These are phyloP conservation scores for Escallonia rubra DNA, from an alignment of 129 eudicot genomes.

Conservation along the genomic window DNA sequence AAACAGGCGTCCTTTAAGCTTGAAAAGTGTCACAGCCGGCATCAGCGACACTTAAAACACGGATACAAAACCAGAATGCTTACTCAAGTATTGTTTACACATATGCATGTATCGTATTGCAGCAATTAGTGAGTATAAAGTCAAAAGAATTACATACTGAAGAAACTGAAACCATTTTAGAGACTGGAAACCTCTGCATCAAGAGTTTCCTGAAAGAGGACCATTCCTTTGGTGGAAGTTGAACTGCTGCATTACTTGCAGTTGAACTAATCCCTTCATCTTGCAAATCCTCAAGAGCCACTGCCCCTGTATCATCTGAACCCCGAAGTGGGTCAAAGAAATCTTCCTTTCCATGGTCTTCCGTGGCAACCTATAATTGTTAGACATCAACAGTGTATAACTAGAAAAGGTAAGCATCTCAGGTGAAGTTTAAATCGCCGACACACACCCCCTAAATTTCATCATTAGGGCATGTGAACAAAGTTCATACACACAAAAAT, in stretches of 20 bases:
- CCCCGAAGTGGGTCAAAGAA: slow-evolving; percentile 62
- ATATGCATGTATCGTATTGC: no score
- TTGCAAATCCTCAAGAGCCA: slow-evolving; percentile 16
- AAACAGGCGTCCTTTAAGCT: no score
- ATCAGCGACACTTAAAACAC: background rate
- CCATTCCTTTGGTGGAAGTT: slow-evolving; percentile 56
- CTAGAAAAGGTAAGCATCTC: background rate
- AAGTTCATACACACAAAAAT: no score
- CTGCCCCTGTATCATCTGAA: slow-evolving; percentile 10
- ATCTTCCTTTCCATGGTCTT: slow-evolving; percentile 29
- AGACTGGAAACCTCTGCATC: slow-evolving; percentile 65
- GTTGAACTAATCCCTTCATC: slow-evolving; percentile 29
- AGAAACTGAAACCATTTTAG: slow-evolving; percentile 56
- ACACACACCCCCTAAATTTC: no score
- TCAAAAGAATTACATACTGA: slow-evolving; percentile 29
- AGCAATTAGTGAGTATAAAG: background rate
- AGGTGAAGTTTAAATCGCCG: no score
- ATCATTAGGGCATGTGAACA: no score
- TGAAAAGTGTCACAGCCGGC: background rate
- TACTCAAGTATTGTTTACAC: no score
- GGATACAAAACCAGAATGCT: background rate
- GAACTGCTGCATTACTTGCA: slow-evolving; percentile 18
- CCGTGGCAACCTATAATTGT: slow-evolving; percentile 28
- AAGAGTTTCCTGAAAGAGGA: slow-evolving; percentile 51
- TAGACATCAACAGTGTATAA: background rate